Conservation (phyloP, 108 stramenopile genomes). For the Nitzschia sp. region DNA sequence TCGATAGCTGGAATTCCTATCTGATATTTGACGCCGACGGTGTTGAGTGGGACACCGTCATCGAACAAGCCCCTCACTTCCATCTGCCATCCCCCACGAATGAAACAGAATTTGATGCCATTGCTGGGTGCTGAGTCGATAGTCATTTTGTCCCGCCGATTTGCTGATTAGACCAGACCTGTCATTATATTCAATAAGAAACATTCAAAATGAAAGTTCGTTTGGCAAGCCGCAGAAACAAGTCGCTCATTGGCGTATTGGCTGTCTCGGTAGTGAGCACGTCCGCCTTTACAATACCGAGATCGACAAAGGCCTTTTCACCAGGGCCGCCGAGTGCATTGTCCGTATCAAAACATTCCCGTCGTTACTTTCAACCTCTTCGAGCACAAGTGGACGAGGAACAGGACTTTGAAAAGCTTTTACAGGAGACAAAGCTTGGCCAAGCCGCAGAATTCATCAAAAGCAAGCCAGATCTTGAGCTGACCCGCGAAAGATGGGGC, state of each 20-base stretch:
- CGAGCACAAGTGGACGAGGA: not conserved
- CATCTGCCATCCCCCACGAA: no score
- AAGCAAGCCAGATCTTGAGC: conserved; percentile 21
- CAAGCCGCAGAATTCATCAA: conserved; percentile 15
- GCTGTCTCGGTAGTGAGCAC: not conserved
- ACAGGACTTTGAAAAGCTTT: conserved; percentile 18
- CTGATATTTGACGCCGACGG: no score
- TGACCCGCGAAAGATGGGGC: conserved; percentile 39
- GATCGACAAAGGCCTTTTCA: not conserved
- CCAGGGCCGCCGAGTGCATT: not conserved
- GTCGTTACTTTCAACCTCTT: not conserved
- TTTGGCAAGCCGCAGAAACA: no score
- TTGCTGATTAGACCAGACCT: no score
- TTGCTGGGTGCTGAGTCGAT: no score
- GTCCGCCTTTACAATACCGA: not conserved
- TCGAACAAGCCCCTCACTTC: no score
- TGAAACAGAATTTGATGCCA: no score
- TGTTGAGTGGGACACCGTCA: no score
- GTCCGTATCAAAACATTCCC: not conserved
- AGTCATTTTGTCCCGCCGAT: no score
- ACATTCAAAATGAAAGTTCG: no score
- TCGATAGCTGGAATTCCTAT: no score
- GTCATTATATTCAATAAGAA: no score
- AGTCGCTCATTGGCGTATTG: not conserved
- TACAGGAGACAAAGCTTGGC: conserved; percentile 24